Conservation (phyloP, 2,329 filamentous ascomycete genomes). For the Blastomyces parvus region DNA sequence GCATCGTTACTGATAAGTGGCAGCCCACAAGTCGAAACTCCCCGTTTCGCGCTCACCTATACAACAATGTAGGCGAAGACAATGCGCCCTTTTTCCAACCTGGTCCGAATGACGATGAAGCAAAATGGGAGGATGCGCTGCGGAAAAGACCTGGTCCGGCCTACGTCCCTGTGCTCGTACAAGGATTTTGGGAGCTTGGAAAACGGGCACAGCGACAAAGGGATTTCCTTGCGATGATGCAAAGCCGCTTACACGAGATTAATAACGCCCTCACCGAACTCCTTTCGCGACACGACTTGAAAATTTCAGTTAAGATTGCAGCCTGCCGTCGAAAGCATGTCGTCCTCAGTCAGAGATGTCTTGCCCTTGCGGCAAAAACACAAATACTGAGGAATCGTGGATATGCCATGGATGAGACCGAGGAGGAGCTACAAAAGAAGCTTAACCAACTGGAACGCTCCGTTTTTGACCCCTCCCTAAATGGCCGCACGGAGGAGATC, state of each 20-base stretch:
- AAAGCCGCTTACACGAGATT: slow-evolving; percentile 54
- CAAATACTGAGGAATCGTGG: slow-evolving; percentile 55
- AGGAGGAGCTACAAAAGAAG: slow-evolving; percentile 55
- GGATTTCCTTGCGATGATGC: slow-evolving; percentile 48
- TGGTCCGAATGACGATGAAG: slow-evolving; percentile 47
- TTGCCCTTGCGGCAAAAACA: slow-evolving; percentile 54
- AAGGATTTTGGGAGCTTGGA: slow-evolving; percentile 51
- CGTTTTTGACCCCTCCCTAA: slow-evolving; percentile 51
- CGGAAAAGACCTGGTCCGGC: slow-evolving; percentile 48
- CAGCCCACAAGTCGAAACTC: slow-evolving; percentile 43
- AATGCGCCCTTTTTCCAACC: slow-evolving; percentile 54
- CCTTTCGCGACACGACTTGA: slow-evolving; percentile 52
- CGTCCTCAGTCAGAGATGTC: slow-evolving; percentile 50
- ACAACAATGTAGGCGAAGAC: slow-evolving; percentile 52
- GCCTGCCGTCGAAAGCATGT: slow-evolving; percentile 52
- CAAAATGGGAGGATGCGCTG: slow-evolving; percentile 56
- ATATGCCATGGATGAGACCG: slow-evolving; percentile 55
- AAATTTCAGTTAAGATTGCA: slow-evolving; percentile 49
- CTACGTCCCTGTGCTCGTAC: slow-evolving; percentile 51
- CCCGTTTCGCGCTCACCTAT: slow-evolving; percentile 53
- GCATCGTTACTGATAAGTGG: slow-evolving; percentile 54
- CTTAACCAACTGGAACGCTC: slow-evolving; percentile 48
- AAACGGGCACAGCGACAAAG: slow-evolving; percentile 49
- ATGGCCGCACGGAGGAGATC: slow-evolving; percentile 54
- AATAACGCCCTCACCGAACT: slow-evolving; percentile 52